Conservation (phyloP, 345 rosid species). For the Boechera retrofracta region DNA sequence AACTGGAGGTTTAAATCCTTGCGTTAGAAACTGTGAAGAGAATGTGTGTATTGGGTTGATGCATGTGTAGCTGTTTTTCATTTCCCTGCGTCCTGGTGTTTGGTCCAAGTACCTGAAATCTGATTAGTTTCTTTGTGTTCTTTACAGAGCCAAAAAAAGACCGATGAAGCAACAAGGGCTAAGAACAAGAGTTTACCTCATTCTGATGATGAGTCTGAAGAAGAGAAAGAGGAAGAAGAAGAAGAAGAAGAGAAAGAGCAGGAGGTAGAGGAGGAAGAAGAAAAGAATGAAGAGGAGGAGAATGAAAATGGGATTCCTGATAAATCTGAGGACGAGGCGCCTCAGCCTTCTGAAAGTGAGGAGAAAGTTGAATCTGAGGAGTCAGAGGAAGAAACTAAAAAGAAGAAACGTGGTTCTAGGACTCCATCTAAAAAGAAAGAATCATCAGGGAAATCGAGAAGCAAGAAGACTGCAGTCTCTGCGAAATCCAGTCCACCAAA, state of each 20-base stretch:
- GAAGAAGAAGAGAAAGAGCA: conserved; percentile 39
- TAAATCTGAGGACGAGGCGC: conserved; percentile 44
- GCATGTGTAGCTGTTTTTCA: conserved; percentile 3
- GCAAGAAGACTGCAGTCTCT: conserved; percentile 52
- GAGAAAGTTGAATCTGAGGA: conserved; percentile 55
- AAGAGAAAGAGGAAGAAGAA: conserved; percentile 46
- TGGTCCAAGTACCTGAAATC: background rate
- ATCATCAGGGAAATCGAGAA: conserved; percentile 63
- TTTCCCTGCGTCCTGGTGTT: background rate
- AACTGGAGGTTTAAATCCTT: conserved; percentile 12
- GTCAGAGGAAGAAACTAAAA: conserved; percentile 71
- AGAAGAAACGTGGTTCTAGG: conserved; percentile 60
- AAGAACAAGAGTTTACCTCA: conserved; percentile 49
- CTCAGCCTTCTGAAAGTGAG: conserved; percentile 76
- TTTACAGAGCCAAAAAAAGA: conserved; percentile 61
- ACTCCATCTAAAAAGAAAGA: conserved; percentile 54
- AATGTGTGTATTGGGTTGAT: background rate
- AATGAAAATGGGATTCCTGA: conserved; percentile 57
- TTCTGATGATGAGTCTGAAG: conserved; percentile 59
- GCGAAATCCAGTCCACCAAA: conserved; percentile 56
- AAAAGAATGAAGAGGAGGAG: conserved; percentile 47
- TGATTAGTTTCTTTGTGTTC: background rate
- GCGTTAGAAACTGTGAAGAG: conserved; percentile 10
- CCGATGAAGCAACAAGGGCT: conserved; percentile 48
- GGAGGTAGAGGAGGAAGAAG: conserved; percentile 45